Evolutionary conservation across 1,284 basidiomycete genomes (phyloP).

Genomic region (Papiliotrema terrestris): DNA sequence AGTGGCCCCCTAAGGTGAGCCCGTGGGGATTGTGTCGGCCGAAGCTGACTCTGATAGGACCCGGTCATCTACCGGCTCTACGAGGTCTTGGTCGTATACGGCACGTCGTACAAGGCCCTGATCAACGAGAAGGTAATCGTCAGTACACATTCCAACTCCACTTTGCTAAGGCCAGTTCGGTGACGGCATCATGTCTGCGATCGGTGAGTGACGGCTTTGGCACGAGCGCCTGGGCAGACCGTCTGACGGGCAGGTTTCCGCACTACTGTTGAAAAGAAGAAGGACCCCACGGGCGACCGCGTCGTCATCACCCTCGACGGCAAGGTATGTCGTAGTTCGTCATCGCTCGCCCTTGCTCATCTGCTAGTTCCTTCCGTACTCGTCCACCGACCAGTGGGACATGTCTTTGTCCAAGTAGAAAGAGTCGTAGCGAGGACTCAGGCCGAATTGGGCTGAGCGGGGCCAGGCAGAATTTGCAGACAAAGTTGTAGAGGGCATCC

Average conservation of each 20-base stretch:
- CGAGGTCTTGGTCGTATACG: conserved; percentile 80
- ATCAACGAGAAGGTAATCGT: conserved; percentile 77
- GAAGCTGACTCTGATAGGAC: conserved; percentile 50
- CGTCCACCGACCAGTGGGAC: conserved; percentile 22
- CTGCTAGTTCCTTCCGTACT: conserved; percentile 28
- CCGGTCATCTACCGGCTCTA: conserved; percentile 81
- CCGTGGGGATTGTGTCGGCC: not conserved
- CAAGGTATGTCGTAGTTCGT: conserved; percentile 42
- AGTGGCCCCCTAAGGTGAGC: conserved; percentile 38
- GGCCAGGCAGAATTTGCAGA: too few species aligned
- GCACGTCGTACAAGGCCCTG: conserved; percentile 59
- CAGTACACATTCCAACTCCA: not conserved
- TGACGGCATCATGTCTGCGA: conserved; percentile 88
- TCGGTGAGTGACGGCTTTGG: conserved; percentile 48
- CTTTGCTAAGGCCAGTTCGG: conserved; percentile 60
- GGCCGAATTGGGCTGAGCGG: too few species aligned
- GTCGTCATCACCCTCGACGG: conserved; percentile 79
- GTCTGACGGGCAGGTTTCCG: conserved; percentile 55
- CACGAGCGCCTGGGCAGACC: not conserved
- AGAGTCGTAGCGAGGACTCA: too few species aligned
- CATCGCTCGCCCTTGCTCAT: not conserved
- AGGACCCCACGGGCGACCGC: conserved; percentile 76
- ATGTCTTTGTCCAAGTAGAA: conserved; percentile 1
- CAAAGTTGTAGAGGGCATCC: too few species aligned
- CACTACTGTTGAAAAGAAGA: conserved; percentile 67